Evolutionary conservation across 208 protist species (phyloP), one percentile per base, ranked within the genome.

Genomic region (Leishmania guyanensis): DNA sequence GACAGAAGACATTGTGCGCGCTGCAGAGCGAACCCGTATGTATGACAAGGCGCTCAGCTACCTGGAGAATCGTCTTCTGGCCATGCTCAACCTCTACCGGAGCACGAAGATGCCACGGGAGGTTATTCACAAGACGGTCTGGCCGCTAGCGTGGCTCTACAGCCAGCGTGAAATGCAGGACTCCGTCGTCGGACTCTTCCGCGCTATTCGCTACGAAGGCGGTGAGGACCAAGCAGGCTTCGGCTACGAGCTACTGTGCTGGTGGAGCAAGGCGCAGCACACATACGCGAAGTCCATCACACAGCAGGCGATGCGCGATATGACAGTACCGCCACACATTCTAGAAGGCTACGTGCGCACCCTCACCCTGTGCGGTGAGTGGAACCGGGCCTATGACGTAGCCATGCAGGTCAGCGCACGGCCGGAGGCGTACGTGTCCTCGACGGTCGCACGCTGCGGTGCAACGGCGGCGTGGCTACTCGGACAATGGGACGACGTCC

Each of bases 141-240:
- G 92, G 82, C 95, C 95, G 29, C 85, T 98, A 75, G 95, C 93
- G 51, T 95, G 91, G 92, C 83, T 97, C 48, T 98, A 98, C 85
- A 95, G 92, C 77, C 92, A 96, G 77, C 92, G 92, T 75, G 95
- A 96, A 84, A 98, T 97, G 93, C 95, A 98, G 73, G 93, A 96
- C 87, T 95, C 93, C 71, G 93, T 98, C 53, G 91, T 97, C 17
- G 95, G 95, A 14, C 88, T 98, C 66, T 98, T 98, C 83, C 82
- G 87, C 36, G 89, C 92, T 6, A 93, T 97, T 22, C 91, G 89
- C 65, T 97, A 96, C 84, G 83, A 93, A 69, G 88, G 84, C 62
- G 89, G 89, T 33, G 90, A 96, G 78, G 86, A 91, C 83, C 92
- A 93, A 77, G 92, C 94, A 66, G 95, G 92, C 46, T 93, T 96